phyloP scores from a whole-genome alignment of 192 early-diverging fungal genomes.

The Coemansia sp. region DNA sequence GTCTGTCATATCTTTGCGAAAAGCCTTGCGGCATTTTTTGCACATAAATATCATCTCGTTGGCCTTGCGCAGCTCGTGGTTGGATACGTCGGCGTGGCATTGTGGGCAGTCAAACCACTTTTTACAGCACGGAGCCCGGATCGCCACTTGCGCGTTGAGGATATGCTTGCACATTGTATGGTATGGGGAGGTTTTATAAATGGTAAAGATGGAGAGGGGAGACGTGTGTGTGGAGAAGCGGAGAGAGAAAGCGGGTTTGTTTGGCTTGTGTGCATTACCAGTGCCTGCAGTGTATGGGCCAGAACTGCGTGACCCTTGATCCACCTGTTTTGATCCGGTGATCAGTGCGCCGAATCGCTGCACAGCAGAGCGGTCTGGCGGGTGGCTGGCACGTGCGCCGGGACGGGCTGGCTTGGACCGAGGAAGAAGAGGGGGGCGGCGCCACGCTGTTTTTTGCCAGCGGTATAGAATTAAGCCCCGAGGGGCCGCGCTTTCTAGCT shows the following conservation, averaged over 20 bases:
- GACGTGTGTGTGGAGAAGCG: background rate
- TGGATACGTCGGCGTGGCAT: constrained; percentile 79
- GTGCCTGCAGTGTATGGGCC: no score
- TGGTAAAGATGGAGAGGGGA: background rate
- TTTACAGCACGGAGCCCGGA: constrained; percentile 91
- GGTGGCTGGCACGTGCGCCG: no score
- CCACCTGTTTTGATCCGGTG: no score
- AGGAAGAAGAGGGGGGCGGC: no score
- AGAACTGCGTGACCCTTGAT: no score
- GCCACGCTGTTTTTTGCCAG: no score
- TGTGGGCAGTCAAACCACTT: constrained; percentile 97
- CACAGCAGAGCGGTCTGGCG: no score
- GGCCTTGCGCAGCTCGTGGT: constrained; percentile 76
- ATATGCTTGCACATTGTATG: constrained; percentile 90
- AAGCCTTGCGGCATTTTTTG: constrained; percentile 99
- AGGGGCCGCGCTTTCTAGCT: no score
- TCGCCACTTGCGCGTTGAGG: constrained; percentile 93
- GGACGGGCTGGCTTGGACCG: no score
- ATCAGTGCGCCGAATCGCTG: no score
- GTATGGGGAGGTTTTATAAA: background rate
- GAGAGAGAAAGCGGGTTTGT: background rate
- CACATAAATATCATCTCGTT: constrained; percentile 94
- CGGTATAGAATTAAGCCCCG: no score
- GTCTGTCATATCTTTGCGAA: constrained; percentile 76
- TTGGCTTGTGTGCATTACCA: no score